These are phyloP conservation scores for Galeopsis tetrahit DNA, from an alignment of 257 asterid species.

Conservation along the genomic window DNA sequence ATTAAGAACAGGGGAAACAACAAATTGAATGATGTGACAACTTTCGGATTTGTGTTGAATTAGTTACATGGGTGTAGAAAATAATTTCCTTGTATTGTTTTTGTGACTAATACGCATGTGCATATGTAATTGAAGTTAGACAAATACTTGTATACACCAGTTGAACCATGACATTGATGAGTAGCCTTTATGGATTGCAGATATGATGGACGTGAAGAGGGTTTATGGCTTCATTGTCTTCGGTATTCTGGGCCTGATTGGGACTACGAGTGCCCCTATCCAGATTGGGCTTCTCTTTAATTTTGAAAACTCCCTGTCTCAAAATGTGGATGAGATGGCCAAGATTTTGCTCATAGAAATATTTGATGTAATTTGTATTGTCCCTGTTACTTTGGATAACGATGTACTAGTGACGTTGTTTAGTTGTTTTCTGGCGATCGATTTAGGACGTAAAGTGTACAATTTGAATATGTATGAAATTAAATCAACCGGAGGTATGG, in stretches of 20 bases:
- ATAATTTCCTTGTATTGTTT: conserved; percentile 2
- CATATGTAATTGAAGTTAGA: background rate
- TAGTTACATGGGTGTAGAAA: background rate
- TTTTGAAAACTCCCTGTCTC: background rate
- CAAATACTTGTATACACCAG: no score
- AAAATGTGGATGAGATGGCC: background rate
- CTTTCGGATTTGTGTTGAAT: background rate
- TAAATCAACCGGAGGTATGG: no score
- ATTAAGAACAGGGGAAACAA: background rate
- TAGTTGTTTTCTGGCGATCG: no score
- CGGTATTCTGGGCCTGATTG: conserved; percentile 84
- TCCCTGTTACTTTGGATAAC: no score
- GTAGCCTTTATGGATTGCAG: conserved; percentile 52
- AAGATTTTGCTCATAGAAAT: conserved; percentile 11
- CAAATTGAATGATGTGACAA: background rate
- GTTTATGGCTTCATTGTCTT: conserved; percentile 88
- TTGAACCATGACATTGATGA: background rate
- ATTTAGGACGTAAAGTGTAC: no score
- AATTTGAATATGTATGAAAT: no score
- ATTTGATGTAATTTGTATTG: background rate
- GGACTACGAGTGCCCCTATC: conserved; percentile 81
- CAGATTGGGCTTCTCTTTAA: conserved; percentile 67
- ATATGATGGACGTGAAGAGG: conserved; percentile 76
- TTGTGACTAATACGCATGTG: background rate
- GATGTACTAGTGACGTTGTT: no score